Conservation (phyloP, 768 basidiomycete genomes). For the Tylopilus subfusipes region DNA sequence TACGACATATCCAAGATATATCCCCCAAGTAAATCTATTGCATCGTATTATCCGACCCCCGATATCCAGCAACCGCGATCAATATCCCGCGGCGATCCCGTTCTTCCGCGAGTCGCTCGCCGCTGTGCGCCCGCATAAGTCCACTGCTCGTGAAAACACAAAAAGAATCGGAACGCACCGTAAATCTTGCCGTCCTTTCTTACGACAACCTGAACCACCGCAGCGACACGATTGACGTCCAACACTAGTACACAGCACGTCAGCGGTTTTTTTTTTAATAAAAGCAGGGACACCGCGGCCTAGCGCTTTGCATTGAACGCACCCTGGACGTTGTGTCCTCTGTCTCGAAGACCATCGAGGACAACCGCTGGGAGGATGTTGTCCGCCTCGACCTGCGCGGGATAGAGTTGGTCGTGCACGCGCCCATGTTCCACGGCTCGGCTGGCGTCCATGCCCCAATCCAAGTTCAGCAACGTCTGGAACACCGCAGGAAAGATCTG, state of each 20-base stretch:
- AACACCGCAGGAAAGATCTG: conserved; percentile 78
- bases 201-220: conserved; percentile 70
- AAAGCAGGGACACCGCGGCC: background rate
- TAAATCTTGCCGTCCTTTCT: conserved; percentile 51
- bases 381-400: conserved; percentile 58
- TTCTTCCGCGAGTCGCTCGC: conserved; percentile 92
- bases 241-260: conserved; percentile 36
- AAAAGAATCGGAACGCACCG: conserved; percentile 42
- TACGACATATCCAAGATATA: background rate
- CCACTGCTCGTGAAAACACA: background rate
- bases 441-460: conserved; percentile 76
- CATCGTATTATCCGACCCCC: background rate
- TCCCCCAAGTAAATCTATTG: background rate
- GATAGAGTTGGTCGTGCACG: conserved; percentile 85
- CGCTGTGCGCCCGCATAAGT: conserved; percentile 40
- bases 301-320: conserved; percentile 10
- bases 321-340: conserved; percentile 76
- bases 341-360: conserved; percentile 49
- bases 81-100: conserved; percentile 84
- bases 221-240: conserved; percentile 68
- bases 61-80: conserved; percentile 1
- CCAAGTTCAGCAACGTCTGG: conserved; percentile 72
- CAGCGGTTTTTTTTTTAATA: background rate
- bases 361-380: conserved; percentile 52
- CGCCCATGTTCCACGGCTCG: conserved; percentile 81